Conservation (phyloP, 2,329 filamentous ascomycete species). For the Triangularia verruculosa region DNA sequence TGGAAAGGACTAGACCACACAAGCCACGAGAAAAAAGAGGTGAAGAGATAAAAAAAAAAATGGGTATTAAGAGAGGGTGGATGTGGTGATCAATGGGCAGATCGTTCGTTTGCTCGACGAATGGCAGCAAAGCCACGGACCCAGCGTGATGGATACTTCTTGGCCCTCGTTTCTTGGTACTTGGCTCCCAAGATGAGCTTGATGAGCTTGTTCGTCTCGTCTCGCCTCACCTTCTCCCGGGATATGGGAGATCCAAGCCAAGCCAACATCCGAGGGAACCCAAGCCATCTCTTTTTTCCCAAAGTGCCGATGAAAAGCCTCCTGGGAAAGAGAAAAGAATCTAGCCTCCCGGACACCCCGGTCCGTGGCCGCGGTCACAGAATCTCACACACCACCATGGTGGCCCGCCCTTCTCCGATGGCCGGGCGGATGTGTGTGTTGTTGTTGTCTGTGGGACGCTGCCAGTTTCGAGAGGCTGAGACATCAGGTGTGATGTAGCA, state of each 20-base stretch:
- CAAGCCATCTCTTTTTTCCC: neutral
- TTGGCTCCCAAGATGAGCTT: neutral
- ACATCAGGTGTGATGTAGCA: conserved; percentile 3
- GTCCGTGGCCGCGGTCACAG: neutral
- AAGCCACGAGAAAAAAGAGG: neutral
- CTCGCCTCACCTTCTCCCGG: neutral
- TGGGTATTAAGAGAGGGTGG: neutral
- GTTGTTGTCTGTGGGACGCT: neutral
- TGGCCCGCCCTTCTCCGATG: neutral
- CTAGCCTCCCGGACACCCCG: neutral
- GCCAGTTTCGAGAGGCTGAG: conserved; percentile 7
- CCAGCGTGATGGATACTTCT: neutral
- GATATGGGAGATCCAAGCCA: neutral
- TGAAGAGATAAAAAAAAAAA: neutral
- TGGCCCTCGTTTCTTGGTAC: neutral
- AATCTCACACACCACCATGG: neutral
- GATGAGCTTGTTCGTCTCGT: neutral
- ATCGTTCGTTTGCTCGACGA: neutral
- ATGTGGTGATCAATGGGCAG: neutral
- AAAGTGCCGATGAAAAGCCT: neutral
- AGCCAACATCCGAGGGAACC: neutral
- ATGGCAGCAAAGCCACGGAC: neutral
- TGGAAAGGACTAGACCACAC: neutral
- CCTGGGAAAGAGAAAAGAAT: neutral
- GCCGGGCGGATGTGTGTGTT: neutral